A percentile compares a stretch with the other conserved stretches of the same genome.
phyloP scores from a whole-genome alignment of 148 eudicot species.

The Arbutus unedo region DNA sequence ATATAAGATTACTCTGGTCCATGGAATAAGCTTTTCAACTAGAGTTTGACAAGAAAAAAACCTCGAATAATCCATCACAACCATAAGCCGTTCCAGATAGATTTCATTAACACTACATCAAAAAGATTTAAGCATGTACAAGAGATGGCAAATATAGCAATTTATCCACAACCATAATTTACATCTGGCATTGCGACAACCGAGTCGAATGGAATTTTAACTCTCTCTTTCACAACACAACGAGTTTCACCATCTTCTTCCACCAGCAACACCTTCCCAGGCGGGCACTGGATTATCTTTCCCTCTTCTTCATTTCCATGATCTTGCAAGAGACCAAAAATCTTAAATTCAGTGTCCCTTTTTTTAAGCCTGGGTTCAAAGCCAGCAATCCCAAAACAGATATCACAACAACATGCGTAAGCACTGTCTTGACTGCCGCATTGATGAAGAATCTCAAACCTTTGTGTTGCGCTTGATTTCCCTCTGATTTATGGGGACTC shows the following conservation, averaged over 20 bases:
- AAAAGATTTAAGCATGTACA: slow-evolving; percentile 5
- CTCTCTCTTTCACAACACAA: slow-evolving; percentile 86
- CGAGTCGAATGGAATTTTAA: slow-evolving; percentile 69
- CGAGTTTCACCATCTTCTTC: slow-evolving; percentile 55
- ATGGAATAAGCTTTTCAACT: background rate
- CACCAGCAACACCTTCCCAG: slow-evolving; percentile 64
- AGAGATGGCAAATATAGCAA: slow-evolving; percentile 25
- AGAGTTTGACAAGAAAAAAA: background rate
- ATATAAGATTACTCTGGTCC: background rate
- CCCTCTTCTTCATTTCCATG: slow-evolving; percentile 27
- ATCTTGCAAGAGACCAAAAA: slow-evolving; percentile 33
- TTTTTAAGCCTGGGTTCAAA: slow-evolving; percentile 54
- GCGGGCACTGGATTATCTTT: slow-evolving; percentile 41
- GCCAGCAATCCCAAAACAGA: slow-evolving; percentile 68
- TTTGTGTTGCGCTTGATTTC: slow-evolving; percentile 31
- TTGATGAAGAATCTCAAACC: slow-evolving; percentile 49
- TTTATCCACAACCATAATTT: slow-evolving; percentile 75
- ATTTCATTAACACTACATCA: background rate
- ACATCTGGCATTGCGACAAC: slow-evolving; percentile 60
- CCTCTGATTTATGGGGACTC: slow-evolving; percentile 20
- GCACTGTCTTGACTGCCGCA: slow-evolving; percentile 57
- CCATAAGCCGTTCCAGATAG: background rate
- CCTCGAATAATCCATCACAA: background rate
- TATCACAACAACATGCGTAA: slow-evolving; percentile 68
- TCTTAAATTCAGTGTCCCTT: slow-evolving; percentile 36